Base-by-base conservation (phyloP, 768 basidiomycete genomes). In the Xerocomus brunneocitrinus region DNA sequence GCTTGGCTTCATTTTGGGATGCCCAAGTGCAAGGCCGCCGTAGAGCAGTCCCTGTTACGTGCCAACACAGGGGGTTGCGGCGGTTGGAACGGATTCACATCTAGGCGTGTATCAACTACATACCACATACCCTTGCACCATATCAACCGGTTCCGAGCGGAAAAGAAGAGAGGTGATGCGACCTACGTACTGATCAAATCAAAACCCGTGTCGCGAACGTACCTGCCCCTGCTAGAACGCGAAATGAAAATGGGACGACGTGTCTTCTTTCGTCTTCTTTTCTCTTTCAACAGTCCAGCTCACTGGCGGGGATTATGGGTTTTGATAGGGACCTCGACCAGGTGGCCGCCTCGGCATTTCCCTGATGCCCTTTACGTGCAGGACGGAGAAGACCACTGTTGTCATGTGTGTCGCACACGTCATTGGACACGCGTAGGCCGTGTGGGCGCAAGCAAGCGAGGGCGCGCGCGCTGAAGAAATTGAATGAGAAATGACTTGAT, bases 301-400 rank as follows among this genome's bases (percentile, higher is more conserved):
- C 31, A 39, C 25, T 45, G 16, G 47, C 57, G 52, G 54, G 49
- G 42, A 56, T 65, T 50, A 48, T 40, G 12, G 30, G 30, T 32
- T 7, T 46, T 59, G 60, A 62, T 59, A 46, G 40, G 44, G 43
- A 34, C 8, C 24, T 44, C 30, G 45, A n/a, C 40, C 32, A 43
- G 27, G 57, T 30, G 55, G 50, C 49, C 58, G 34, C 1, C 36
- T 49, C 35, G 48, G 8, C 31, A 31, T 46, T 60, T 53, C 42
- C 47, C 40, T 56, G 47, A 40, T 54, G 49, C 27, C 47, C 25
- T 52, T 65, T 65, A 67, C 65, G 65, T 67, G 56, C 56, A 49
- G 24, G 28, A 43, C 48, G 35, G 46, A 31, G 27, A 52, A 54
- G 34, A 34, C 30, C 41, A 47, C 45, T 30, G 30, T 53, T 16